Percentiles rank a stretch among this genome's conserved stretches.
Evolutionary conservation across 345 rosid species (phyloP).

Genomic region (Luvunga scandens): DNA sequence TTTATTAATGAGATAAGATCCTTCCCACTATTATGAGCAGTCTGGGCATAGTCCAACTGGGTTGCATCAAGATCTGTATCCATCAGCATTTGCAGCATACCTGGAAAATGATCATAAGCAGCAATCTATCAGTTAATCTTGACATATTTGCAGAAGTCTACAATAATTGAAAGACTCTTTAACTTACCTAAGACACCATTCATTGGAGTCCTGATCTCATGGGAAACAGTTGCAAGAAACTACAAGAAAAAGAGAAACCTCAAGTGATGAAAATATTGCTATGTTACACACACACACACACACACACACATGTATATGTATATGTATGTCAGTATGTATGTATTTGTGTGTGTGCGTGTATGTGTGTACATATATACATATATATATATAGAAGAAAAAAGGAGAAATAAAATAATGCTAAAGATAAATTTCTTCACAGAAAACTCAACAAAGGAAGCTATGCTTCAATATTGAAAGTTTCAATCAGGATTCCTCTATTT

Average conservation of each 20-base stretch:
- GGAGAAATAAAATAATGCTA: background rate
- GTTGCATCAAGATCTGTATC: slow-evolving; percentile 73
- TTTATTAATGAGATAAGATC: slow-evolving; percentile 81
- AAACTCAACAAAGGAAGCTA: background rate
- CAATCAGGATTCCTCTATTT: background rate
- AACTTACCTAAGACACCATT: slow-evolving; percentile 75
- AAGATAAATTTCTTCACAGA: background rate
- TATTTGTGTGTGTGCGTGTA: too few relatives aligned
- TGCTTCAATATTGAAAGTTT: slow-evolving; percentile 1
- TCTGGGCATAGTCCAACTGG: slow-evolving; percentile 80
- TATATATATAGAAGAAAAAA: background rate
- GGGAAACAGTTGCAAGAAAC: slow-evolving; percentile 98
- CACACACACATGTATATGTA: too few relatives aligned
- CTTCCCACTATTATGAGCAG: slow-evolving; percentile 86
- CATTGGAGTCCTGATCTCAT: slow-evolving; percentile 98
- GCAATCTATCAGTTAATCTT: slow-evolving; percentile 1
- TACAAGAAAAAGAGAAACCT: slow-evolving; percentile 32
- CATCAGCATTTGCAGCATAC: slow-evolving; percentile 95
- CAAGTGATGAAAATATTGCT: slow-evolving; percentile 12
- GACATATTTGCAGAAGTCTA: slow-evolving; percentile 2
- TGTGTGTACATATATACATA: too few relatives aligned
- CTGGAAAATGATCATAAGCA: slow-evolving; percentile 37
- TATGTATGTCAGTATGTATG: too few relatives aligned
- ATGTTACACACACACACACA: too few relatives aligned
- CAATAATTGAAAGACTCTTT: slow-evolving; percentile 8